Conservation (phyloP, 2,329 filamentous ascomycete species). For the Sclerotinia spermophila region DNA sequence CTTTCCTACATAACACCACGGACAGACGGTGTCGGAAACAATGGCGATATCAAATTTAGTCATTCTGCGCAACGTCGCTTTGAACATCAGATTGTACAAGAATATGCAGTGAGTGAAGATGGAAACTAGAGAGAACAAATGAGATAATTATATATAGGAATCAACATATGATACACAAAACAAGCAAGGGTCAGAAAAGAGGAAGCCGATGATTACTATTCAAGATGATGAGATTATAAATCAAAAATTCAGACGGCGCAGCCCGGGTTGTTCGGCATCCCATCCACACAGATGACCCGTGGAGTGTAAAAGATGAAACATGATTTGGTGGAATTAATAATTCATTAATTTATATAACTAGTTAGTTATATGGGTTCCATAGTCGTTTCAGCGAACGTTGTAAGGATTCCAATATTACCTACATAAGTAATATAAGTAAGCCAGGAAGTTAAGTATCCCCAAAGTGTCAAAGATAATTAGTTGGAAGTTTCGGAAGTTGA, state of each 20-base stretch:
- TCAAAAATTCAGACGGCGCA: neutral
- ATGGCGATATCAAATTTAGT: slow-evolving; percentile 72
- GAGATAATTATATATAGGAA: neutral
- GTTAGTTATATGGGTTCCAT: neutral
- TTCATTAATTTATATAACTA: neutral
- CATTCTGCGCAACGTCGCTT: slow-evolving; percentile 48
- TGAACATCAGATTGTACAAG: slow-evolving; percentile 23
- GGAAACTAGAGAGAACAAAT: neutral
- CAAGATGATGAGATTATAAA: slow-evolving; percentile 1
- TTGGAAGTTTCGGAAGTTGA: neutral
- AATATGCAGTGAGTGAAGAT: neutral
- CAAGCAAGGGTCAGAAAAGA: neutral
- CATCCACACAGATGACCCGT: neutral
- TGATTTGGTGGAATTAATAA: neutral
- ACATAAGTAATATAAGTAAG: neutral
- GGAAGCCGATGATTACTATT: slow-evolving; percentile 10
- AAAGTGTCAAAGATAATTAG: too few relatives aligned
- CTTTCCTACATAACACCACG: slow-evolving; percentile 50
- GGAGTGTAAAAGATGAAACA: neutral
- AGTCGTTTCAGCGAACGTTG: neutral
- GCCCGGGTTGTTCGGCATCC: neutral
- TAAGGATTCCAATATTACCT: neutral
- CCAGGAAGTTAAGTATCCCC: neutral
- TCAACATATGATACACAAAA: neutral
- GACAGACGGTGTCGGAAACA: slow-evolving; percentile 68